phyloP scores from a whole-genome alignment of 805 yeast genomes.

The Wickerhamomyces ciferrii region DNA sequence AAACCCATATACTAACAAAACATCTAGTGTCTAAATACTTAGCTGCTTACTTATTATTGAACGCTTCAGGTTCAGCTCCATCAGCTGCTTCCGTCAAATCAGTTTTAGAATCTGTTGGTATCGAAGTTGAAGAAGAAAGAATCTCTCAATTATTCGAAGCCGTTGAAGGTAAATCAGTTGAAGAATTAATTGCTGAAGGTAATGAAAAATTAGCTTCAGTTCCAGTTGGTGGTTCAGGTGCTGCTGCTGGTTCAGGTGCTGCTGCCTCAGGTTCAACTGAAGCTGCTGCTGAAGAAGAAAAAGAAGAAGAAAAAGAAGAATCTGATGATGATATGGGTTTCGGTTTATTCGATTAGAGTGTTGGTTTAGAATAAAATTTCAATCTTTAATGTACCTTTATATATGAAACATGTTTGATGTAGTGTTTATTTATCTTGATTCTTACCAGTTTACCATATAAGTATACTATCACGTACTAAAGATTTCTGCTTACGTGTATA shows the following conservation, averaged over 20 bases:
- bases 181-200: constrained; percentile 92
- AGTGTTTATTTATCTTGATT: no score
- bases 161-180: constrained; percentile 89
- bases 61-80: constrained; percentile 96
- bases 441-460: no score
- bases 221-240: constrained; percentile 97
- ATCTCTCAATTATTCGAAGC: constrained; percentile 74
- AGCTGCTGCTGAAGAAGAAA: constrained; percentile 63
- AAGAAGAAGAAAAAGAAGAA: constrained; percentile 63
- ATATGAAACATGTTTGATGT: neutral
- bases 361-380: neutral
- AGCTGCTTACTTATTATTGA: constrained; percentile 98
- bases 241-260: constrained; percentile 71
- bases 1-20: constrained; percentile 11
- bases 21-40: constrained; percentile 63
- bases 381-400: neutral
- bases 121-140: constrained; percentile 90
- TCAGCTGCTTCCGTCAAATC: constrained; percentile 86
- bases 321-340: constrained; percentile 81
- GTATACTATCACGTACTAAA: no score
- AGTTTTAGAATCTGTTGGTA: constrained; percentile 91
- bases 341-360: constrained; percentile 93
- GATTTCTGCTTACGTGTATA: no score
- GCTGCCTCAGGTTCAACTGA: constrained; percentile 72
- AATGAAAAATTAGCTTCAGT: constrained; percentile 93